Evolutionary conservation across 2,329 filamentous ascomycete genomes (phyloP), one percentile per base, ranked within the genome.

Genomic region (Camptophora hylomeconis): DNA sequence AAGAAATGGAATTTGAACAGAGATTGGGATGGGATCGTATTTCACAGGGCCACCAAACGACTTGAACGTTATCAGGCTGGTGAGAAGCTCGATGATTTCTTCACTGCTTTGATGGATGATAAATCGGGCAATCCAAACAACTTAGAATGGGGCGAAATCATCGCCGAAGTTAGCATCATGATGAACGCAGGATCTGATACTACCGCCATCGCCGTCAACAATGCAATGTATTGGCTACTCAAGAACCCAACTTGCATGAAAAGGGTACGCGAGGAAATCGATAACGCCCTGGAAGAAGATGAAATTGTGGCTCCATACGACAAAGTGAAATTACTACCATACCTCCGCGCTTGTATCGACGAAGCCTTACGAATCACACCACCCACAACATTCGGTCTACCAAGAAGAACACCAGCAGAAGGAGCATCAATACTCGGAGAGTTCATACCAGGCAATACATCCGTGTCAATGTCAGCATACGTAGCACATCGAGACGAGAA

Each of bases 341-440:
- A 84, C 48, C 68, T 87, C 5, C 76, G 83, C 43, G 80, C 80
- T 3, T 74, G 72, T 30, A 65, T 86, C 40, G 79, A 84, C 45
- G 80, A 89, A 50, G 69, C 74, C 4, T 79, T 86, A 57, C 70
- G 80, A 7, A 47, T 82, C 39, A 76, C 84, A 48, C 80, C 81
- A 0, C 76, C 80, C 0, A 7, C 32, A 17, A 22, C 30, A 4
- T 65, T 75, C 0, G 80, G 78, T 0, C 57, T 84, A 2, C 72
- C 75, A 0, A 68, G 81, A 32, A 60, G 83, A 21, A 75, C 80
- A 0, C 80, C 80, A 0, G 52, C 61, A 0, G 31, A 30, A 17
- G 75, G 83, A 37, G 52, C 48, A 0, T 84, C 68, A 48, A 54
- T 72, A 7, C 78, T 78, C 0, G 78, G 82, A 51, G 52, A 79